Evolutionary conservation across 2,329 filamentous ascomycete genomes (phyloP), one percentile per base, ranked within the genome.

Genomic region (Thelonectria rubi): DNA sequence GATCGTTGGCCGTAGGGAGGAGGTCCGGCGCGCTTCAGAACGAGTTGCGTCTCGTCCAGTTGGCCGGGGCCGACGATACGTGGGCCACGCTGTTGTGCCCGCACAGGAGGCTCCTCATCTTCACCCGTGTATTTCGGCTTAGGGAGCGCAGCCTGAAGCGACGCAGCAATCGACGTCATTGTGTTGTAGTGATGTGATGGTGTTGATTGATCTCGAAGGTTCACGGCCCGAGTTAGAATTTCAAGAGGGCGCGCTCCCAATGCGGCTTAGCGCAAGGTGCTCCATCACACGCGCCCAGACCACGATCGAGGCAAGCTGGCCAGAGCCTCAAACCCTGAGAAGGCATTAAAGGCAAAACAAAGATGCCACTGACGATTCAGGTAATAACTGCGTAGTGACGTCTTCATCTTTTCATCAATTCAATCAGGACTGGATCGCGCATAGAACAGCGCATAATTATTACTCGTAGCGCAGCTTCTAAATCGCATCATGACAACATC

Each of bases 101-200:
- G 87, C 30, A 83, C 79, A 21, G 90, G 89, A 34, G 90, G 80
- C 73, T 96, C 91, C 75, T 97, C 94, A 75, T 96, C 89, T 75
- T 97, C 92, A 69, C 92, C 93, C 5, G 90, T 92, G 75, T 97
- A 97, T 79, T 92, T 94, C 15, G 94, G 94, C 76, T 94, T 94
- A 3, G 94, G 94, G 45, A 98, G 84, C 59, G 91, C 89, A 74
- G 88, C 88, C 65, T 92, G 88, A 45, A 98, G 85, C 60, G 92
- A 91, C 61, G 87, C 84, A 68, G 85, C 85, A 73, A 91, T 83
- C 62, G 88, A 89, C 61, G 88, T 81, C 88, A 92, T 92, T 52
- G 65, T 67, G 58, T 55, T 64, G 55, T 60, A 46, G 60, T 65
- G 58, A 59, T 64, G 64, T 50, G 61, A 63, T 69, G 67, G 61